A percentile compares a stretch with the other conserved stretches of the same genome.
Conservation (phyloP, 2,329 filamentous ascomycete species). For the Penicillium nordicum region DNA sequence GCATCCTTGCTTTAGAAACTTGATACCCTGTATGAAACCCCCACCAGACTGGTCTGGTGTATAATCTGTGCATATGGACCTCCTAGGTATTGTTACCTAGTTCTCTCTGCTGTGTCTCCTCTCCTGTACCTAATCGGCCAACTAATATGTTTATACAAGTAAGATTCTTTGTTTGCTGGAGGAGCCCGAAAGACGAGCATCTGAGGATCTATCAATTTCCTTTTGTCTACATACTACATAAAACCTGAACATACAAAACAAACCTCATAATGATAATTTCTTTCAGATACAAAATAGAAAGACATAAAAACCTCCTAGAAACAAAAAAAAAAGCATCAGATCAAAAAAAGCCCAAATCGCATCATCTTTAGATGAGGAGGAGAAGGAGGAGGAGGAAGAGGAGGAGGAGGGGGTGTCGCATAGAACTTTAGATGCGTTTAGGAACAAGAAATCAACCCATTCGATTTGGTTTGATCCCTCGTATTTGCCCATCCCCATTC, state of each 20-base stretch:
- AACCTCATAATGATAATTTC: neutral
- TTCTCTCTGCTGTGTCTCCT: neutral
- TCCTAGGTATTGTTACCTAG: neutral
- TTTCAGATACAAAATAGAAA: neutral
- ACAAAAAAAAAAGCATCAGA: neutral
- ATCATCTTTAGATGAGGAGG: neutral
- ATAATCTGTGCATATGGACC: slow-evolving; percentile 1
- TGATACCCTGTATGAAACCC: slow-evolving; percentile 6
- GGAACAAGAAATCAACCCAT: neutral
- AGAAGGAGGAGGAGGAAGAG: no score
- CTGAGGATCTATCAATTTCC: no score
- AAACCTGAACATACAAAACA: neutral
- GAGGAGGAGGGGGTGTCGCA: no score
- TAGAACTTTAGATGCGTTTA: neutral
- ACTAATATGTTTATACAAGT: neutral
- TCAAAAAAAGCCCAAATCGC: neutral
- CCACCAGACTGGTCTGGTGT: neutral
- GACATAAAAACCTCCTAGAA: neutral
- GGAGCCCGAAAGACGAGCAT: neutral
- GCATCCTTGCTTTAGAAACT: slow-evolving; percentile 9
- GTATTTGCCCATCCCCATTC: neutral
- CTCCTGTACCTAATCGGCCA: neutral
- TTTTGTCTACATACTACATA: neutral
- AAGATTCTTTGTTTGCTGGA: neutral
- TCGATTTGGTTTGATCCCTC: neutral